A percentile compares a stretch with the other conserved stretches of the same genome.
These are phyloP conservation scores for Nosema muscidifuracis DNA, from an alignment of 371 early-diverging fungal genomes.

Conservation along the genomic window DNA sequence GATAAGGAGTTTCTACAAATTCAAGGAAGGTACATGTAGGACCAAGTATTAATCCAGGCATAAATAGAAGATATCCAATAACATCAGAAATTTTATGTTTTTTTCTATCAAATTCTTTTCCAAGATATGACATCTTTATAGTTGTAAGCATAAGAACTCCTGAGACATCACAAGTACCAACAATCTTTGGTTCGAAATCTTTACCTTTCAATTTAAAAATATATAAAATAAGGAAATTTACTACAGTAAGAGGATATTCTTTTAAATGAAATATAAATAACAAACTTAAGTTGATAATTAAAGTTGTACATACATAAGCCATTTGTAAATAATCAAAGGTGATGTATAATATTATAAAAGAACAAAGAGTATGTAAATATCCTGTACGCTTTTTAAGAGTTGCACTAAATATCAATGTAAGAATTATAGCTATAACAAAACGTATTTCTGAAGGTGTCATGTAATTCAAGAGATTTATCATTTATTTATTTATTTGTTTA, in stretches of 20 bases:
- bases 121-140: conserved; percentile 51
- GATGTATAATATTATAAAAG: conserved; percentile 33
- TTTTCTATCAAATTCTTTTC: conserved; percentile 21
- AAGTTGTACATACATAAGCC: conserved; percentile 13
- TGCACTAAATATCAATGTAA: not conserved
- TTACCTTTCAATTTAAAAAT: conserved; percentile 36
- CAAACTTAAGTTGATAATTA: conserved; percentile 17
- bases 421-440: not conserved
- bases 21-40: conserved; percentile 30
- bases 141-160: conserved; percentile 50
- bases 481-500: too few relatives aligned
- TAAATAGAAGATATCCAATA: conserved; percentile 33
- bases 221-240: conserved; percentile 38
- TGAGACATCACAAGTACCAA: conserved; percentile 43
- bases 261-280: not conserved
- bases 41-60: conserved; percentile 44
- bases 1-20: conserved; percentile 18
- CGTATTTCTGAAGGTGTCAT: not conserved
- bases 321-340: conserved; percentile 34
- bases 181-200: conserved; percentile 25
- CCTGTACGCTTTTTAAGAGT: not conserved
- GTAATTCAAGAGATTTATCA: not conserved
- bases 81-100: conserved; percentile 16
- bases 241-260: conserved; percentile 18
- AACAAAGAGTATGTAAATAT: not conserved